Conservation (phyloP, 345 rosid genomes). For the Eucalyptus marginata region DNA sequence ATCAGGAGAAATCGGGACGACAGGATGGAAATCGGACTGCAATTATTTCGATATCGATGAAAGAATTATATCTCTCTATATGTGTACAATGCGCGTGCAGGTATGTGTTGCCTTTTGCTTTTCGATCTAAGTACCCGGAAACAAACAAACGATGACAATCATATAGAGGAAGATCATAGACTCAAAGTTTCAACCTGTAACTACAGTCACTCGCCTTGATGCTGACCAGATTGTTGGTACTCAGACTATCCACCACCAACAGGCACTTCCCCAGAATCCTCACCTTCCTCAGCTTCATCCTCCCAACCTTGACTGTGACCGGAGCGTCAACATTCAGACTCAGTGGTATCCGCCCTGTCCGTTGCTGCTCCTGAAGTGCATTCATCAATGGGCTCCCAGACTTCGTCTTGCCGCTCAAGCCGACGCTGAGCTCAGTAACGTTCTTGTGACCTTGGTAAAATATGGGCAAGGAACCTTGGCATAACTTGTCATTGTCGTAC, state of each 20-base stretch:
- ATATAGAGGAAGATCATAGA: not conserved
- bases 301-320: conserved; percentile 52
- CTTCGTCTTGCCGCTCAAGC: conserved; percentile 30
- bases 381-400: conserved; percentile 50
- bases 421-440: conserved; percentile 44
- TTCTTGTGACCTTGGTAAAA: conserved; percentile 75
- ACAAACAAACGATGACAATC: not conserved
- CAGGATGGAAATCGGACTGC: not conserved
- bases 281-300: conserved; percentile 51
- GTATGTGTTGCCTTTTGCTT: not conserved
- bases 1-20: not conserved
- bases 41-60: not conserved
- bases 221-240: conserved; percentile 33
- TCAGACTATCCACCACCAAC: conserved; percentile 61
- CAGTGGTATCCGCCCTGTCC: conserved; percentile 54
- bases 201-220: conserved; percentile 63
- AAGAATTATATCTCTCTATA: not conserved
- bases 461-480: conserved; percentile 55
- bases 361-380: conserved; percentile 68
- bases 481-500: conserved; percentile 40
- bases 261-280: conserved; percentile 53
- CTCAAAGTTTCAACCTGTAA: conserved; percentile 31
- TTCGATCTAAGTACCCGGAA: not conserved
- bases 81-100: not conserved
- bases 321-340: conserved; percentile 58